A percentile compares a stretch with the other conserved stretches of the same genome.
phyloP scores from a whole-genome alignment of 140 eudicot species.

The Cichorium intybus region DNA sequence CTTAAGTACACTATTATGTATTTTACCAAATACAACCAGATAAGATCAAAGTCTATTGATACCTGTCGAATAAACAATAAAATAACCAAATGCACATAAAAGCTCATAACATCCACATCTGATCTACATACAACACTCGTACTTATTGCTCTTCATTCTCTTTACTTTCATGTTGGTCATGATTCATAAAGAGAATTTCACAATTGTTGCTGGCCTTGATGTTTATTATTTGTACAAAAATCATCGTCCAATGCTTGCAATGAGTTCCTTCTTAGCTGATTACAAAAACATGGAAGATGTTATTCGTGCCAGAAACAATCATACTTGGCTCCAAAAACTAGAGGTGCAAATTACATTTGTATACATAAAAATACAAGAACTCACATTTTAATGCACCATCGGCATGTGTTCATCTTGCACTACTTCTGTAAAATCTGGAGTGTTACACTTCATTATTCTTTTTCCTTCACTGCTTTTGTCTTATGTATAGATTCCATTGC shows the following conservation, averaged over 20 bases:
- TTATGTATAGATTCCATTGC: constrained; percentile 40
- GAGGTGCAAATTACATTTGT: too few species aligned
- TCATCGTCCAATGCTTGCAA: background rate
- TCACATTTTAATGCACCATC: constrained; percentile 10
- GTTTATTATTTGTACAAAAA: constrained; percentile 1
- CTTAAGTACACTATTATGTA: too few species aligned
- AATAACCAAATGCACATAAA: background rate
- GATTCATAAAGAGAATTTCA: too few species aligned
- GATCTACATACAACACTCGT: background rate
- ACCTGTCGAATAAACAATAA: background rate
- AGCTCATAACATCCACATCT: background rate
- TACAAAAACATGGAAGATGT: background rate
- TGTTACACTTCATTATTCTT: constrained; percentile 12
- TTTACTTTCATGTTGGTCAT: background rate
- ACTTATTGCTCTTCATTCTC: background rate
- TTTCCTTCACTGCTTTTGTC: constrained; percentile 32
- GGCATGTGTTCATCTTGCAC: constrained; percentile 8
- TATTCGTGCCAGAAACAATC: background rate
- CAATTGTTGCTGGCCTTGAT: background rate
- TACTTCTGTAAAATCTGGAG: background rate
- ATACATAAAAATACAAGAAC: constrained; percentile 1
- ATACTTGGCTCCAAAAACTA: background rate
- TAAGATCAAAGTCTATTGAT: background rate
- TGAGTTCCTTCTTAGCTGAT: background rate
- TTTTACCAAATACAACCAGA: too few species aligned